Evolutionary conservation across 164 flowering plant species (phyloP).

Genomic region (Amborella trichopoda): DNA sequence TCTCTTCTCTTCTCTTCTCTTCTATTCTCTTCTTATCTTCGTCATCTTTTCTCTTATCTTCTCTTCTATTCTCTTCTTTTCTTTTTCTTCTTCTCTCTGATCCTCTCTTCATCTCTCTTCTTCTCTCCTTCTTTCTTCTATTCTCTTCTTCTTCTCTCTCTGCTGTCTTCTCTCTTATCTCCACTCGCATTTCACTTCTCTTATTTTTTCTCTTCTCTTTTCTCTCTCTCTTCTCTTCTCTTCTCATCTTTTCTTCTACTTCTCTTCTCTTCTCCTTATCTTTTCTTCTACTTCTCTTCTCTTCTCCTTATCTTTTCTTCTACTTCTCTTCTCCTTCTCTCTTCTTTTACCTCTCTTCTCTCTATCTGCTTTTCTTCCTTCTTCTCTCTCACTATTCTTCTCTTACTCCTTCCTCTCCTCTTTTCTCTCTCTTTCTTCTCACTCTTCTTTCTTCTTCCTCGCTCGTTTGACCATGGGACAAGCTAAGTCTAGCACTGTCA

Average conservation of each 20-base stretch:
- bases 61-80: too few relatives aligned
- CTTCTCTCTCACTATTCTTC: not conserved
- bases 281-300: not conserved
- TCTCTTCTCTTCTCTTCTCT: not conserved
- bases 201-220: not conserved
- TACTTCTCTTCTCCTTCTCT: not conserved
- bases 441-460: too few relatives aligned
- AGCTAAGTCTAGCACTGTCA: too few relatives aligned
- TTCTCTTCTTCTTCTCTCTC: conserved; percentile 1
- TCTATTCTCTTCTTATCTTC: too few relatives aligned
- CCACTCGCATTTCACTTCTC: not conserved
- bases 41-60: too few relatives aligned
- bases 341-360: not conserved
- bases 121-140: not conserved
- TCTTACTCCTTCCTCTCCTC: not conserved
- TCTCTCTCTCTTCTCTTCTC: not conserved
- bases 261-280: not conserved
- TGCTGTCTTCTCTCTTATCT: not conserved
- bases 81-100: too few relatives aligned
- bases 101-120: not conserved
- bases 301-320: too few relatives aligned
- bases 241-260: not conserved
- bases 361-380: not conserved
- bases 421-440: not conserved
- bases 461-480: too few relatives aligned